phyloP scores from a whole-genome alignment of 768 basidiomycete genomes.

The Phallus indusiatus region DNA sequence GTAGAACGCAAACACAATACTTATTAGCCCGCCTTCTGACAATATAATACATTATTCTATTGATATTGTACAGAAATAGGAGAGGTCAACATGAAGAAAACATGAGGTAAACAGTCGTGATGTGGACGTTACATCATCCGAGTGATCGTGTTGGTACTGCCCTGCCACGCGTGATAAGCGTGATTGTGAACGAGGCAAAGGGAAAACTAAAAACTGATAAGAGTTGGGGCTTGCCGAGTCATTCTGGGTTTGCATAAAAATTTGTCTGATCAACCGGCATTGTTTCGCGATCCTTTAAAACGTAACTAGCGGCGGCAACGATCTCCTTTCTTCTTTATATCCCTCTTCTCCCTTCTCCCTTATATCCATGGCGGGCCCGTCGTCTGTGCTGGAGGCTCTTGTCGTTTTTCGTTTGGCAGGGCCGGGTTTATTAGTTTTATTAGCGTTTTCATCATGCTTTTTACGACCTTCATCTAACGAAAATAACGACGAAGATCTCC shows the following conservation, averaged over 20 bases:
- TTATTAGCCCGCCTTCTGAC: not conserved
- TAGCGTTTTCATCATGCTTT: slow-evolving; percentile 47
- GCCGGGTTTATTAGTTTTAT: slow-evolving; percentile 54
- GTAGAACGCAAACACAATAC: not conserved
- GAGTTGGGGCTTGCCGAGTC: not conserved
- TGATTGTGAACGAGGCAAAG: slow-evolving; percentile 5
- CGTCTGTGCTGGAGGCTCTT: slow-evolving; percentile 25
- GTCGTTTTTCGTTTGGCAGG: slow-evolving; percentile 56
- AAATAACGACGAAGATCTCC: slow-evolving; percentile 40
- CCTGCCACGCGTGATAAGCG: slow-evolving; percentile 7
- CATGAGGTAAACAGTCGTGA: not conserved
- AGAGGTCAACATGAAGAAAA: not conserved
- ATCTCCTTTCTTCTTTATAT: not conserved
- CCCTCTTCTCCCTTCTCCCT: not conserved
- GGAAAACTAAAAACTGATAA: slow-evolving; percentile 3
- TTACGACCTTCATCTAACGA: slow-evolving; percentile 10
- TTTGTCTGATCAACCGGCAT: not conserved
- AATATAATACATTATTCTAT: not conserved
- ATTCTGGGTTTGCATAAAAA: not conserved
- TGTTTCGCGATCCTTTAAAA: not conserved
- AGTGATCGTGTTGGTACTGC: not conserved
- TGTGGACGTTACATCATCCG: not conserved
- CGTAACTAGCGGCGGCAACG: not conserved
- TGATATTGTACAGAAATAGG: not conserved
- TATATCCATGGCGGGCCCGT: not conserved